Percentiles rank a stretch among this genome's conserved stretches.
These are phyloP conservation scores for Lanmaoa pseudosensibilis DNA, from an alignment of 768 basidiomycete genomes.

Conservation along the genomic window DNA sequence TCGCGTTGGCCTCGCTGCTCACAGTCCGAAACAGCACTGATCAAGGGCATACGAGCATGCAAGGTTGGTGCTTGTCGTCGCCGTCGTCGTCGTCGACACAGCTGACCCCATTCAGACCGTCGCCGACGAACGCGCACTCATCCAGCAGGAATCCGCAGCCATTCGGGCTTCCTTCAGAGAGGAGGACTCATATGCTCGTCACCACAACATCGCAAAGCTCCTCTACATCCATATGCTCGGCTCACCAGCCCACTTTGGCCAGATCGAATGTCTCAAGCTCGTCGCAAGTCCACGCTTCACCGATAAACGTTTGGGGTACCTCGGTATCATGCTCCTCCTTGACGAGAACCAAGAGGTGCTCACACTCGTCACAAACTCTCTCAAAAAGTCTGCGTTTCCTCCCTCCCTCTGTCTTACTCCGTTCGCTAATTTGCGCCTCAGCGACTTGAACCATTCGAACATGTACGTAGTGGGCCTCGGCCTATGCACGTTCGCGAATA, in stretches of 20 bases:
- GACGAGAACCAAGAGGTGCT: slow-evolving; percentile 98
- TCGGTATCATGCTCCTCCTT: slow-evolving; percentile 95
- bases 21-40: slow-evolving; percentile 63
- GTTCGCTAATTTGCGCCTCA: slow-evolving; percentile 34
- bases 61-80: slow-evolving; percentile 57
- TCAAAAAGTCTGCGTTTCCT: slow-evolving; percentile 77
- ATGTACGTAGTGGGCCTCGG: slow-evolving; percentile 98
- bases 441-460: slow-evolving; percentile 99
- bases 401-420: background rate
- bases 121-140: slow-evolving; percentile 95
- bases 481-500: slow-evolving; percentile 97
- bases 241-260: slow-evolving; percentile 97
- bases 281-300: slow-evolving; percentile 94
- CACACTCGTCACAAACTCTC: slow-evolving; percentile 94
- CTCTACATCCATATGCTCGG: slow-evolving; percentile 99
- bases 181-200: slow-evolving; percentile 91
- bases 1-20: slow-evolving; percentile 19
- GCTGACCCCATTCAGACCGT: slow-evolving; percentile 65
- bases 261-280: slow-evolving; percentile 95
- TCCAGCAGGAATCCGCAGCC: slow-evolving; percentile 96
- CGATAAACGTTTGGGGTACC: slow-evolving; percentile 94
- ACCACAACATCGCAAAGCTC: slow-evolving; percentile 97
- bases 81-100: slow-evolving; percentile 8
- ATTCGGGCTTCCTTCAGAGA: slow-evolving; percentile 97
- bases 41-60: slow-evolving; percentile 97